A percentile compares a stretch with the other conserved stretches of the same genome.
Evolutionary conservation across 352 stramenopile species (phyloP).

Genomic region (Pythium chondricola): DNA sequence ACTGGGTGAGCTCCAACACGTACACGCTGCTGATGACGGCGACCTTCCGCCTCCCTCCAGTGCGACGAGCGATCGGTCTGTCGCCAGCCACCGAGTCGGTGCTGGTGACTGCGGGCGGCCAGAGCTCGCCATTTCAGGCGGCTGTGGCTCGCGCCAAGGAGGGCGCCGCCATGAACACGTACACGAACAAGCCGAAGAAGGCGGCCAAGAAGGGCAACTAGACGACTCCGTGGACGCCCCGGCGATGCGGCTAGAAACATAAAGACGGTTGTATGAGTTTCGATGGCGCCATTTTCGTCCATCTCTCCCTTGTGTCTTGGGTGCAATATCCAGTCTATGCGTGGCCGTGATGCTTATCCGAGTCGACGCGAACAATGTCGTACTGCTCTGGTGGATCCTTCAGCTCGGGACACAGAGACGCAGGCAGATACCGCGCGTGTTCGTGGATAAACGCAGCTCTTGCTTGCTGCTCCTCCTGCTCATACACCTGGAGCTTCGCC

Average conservation of each 20-base stretch:
- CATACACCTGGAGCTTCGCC: constrained; percentile 36
- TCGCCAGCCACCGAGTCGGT: constrained; percentile 19
- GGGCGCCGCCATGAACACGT: constrained; percentile 56
- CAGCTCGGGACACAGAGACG: constrained; percentile 65
- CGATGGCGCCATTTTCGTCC: no score
- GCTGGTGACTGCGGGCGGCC: constrained; percentile 22
- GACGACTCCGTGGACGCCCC: not conserved
- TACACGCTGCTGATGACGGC: constrained; percentile 68
- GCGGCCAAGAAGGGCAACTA: constrained; percentile 40
- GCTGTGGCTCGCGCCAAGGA: constrained; percentile 66
- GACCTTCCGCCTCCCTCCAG: constrained; percentile 40
- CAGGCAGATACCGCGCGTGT: constrained; percentile 60
- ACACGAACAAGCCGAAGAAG: constrained; percentile 56
- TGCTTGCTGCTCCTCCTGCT: constrained; percentile 38
- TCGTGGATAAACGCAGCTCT: constrained; percentile 46
- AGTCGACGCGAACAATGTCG: constrained; percentile 32
- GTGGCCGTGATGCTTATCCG: no score
- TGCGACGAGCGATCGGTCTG: constrained; percentile 40
- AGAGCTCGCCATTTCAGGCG: constrained; percentile 58
- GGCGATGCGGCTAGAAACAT: no score
- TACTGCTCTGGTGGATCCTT: constrained; percentile 54
- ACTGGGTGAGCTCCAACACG: constrained; percentile 83
- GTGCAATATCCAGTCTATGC: no score
- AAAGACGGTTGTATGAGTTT: constrained; percentile 14
- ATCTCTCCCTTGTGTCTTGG: no score